Conservation (phyloP, 805 yeast species). For the Candida alai region DNA sequence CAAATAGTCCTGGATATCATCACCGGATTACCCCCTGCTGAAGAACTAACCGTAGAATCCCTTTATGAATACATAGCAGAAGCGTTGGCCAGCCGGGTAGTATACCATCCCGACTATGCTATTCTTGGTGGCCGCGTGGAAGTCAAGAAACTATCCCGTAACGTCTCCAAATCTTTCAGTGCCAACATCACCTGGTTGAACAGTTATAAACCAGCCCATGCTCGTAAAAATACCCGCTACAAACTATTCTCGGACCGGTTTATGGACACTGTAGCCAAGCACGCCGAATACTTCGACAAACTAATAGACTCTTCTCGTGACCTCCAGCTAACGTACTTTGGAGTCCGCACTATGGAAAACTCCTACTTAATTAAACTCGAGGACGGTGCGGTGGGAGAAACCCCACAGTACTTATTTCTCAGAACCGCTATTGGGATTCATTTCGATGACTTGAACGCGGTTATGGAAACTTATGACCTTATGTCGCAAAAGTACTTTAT, state of each 20-base stretch:
- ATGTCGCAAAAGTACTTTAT: slow-evolving; percentile 88
- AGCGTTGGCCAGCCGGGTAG: slow-evolving; percentile 29
- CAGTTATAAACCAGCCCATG: slow-evolving; percentile 11
- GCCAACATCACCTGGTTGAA: slow-evolving; percentile 19
- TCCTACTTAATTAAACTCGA: slow-evolving; percentile 67
- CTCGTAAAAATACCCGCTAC: slow-evolving; percentile 10
- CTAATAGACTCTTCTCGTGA: slow-evolving; percentile 79
- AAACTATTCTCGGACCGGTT: slow-evolving; percentile 73
- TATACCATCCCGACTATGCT: slow-evolving; percentile 33
- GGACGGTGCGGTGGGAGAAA: slow-evolving; percentile 67
- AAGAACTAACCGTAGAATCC: slow-evolving; percentile 12
- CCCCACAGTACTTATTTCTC: slow-evolving; percentile 88
- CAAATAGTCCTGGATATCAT: slow-evolving; percentile 14
- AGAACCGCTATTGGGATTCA: slow-evolving; percentile 93
- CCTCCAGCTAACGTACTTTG: slow-evolving; percentile 75
- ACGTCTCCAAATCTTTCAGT: slow-evolving; percentile 18
- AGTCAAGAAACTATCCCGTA: slow-evolving; percentile 24
- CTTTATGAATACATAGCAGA: slow-evolving; percentile 30
- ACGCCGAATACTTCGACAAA: slow-evolving; percentile 64
- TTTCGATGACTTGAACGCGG: slow-evolving; percentile 59
- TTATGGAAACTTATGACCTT: slow-evolving; percentile 75
- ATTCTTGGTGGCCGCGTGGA: slow-evolving; percentile 36
- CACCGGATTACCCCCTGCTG: slow-evolving; percentile 18
- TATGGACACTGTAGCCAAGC: slow-evolving; percentile 55
- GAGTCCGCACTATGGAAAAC: slow-evolving; percentile 86